Conservation (phyloP, 257 asterid species). For the Rhazya stricta region DNA sequence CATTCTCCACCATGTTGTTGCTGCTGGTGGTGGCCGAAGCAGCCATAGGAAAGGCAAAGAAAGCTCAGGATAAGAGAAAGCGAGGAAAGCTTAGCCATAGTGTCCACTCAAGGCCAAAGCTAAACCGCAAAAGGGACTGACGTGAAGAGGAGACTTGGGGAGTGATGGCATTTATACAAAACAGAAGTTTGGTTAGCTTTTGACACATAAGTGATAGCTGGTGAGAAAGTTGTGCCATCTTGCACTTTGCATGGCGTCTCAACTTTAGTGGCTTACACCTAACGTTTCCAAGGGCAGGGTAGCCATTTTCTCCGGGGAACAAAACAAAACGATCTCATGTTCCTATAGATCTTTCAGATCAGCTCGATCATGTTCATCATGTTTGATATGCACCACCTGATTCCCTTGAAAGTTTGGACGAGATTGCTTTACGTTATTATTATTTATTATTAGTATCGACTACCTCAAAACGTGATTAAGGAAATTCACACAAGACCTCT, state of each 20-base stretch:
- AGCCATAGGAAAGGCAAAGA: constrained; percentile 32
- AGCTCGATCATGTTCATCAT: neutral
- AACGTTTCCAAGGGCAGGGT: constrained; percentile 25
- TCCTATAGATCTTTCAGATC: neutral
- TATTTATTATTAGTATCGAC: too few relatives aligned
- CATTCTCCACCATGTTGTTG: constrained; percentile 35
- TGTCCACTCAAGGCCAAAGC: neutral
- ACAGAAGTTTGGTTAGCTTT: neutral
- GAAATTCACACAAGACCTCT: neutral
- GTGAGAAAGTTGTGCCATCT: constrained; percentile 34
- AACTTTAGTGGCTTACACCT: constrained; percentile 36
- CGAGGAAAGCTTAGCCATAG: constrained; percentile 1
- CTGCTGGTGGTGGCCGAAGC: constrained; percentile 3
- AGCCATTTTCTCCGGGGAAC: constrained; percentile 19
- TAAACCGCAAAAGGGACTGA: neutral
- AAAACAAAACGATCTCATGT: neutral
- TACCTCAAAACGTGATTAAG: neutral
- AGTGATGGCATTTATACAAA: constrained; percentile 28
- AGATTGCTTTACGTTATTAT: neutral
- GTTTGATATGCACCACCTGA: neutral
- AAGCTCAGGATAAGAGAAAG: constrained; percentile 19
- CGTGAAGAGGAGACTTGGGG: constrained; percentile 10
- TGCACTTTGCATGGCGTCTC: constrained; percentile 48
- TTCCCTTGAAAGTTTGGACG: neutral
- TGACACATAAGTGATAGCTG: constrained; percentile 33